These are phyloP conservation scores for Monosporascus ibericus DNA, from an alignment of 2,329 filamentous ascomycete genomes.

Conservation along the genomic window DNA sequence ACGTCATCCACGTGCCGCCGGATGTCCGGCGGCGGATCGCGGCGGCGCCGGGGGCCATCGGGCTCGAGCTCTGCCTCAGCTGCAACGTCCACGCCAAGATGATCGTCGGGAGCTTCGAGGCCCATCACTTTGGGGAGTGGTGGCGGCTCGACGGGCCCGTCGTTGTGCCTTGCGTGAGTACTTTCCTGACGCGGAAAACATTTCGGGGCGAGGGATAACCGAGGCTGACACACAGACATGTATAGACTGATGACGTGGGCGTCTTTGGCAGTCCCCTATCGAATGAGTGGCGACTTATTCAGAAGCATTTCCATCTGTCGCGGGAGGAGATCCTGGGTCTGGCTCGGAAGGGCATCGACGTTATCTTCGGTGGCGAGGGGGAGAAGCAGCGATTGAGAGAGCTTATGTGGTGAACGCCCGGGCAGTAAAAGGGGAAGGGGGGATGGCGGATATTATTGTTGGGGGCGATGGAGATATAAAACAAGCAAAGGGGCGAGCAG, in stretches of 20 bases:
- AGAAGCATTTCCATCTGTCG: slow-evolving; percentile 59
- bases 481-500: too few relatives aligned
- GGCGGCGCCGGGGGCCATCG: slow-evolving; percentile 39
- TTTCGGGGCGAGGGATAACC: background rate
- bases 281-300: slow-evolving; percentile 70
- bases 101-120: slow-evolving; percentile 57
- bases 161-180: slow-evolving; percentile 63
- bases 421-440: background rate
- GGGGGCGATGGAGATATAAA: background rate
- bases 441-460: too few relatives aligned
- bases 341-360: slow-evolving; percentile 54
- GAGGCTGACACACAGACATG: background rate
- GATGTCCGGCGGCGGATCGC: slow-evolving; percentile 49
- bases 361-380: slow-evolving; percentile 59
- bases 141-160: slow-evolving; percentile 48
- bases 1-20: slow-evolving; percentile 70
- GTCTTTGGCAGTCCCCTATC: slow-evolving; percentile 72
- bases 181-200: too few relatives aligned
- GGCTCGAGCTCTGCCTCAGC: slow-evolving; percentile 70
- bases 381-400: slow-evolving; percentile 53
- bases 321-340: slow-evolving; percentile 43
- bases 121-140: slow-evolving; percentile 78
- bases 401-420: slow-evolving; percentile 38
- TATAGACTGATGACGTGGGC: slow-evolving; percentile 75
- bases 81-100: slow-evolving; percentile 76